Base-by-base conservation (phyloP, 1,284 basidiomycete genomes). In the Boletus semigastroideus region DNA sequence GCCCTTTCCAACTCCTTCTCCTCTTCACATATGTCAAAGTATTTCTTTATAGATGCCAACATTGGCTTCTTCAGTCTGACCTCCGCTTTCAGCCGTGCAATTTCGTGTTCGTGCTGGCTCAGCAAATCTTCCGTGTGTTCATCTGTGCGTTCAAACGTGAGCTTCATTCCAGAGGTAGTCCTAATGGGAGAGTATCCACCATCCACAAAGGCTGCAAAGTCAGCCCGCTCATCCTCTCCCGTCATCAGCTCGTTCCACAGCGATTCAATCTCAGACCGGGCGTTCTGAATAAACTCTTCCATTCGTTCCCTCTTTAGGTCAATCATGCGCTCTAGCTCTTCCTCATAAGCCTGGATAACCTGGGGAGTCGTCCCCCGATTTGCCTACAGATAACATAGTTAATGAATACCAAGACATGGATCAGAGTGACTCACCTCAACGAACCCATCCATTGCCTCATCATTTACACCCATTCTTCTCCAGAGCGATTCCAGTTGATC, bases 211-310 rank as follows among this genome's bases (percentile, higher is more conserved):
- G 87, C 83, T 4, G 83, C 80, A 69, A 94, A 94, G 37, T 86
- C 84, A n/a, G 79, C 81, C 33, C 87, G 79, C 68, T 97, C 92
- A 6, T 89, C 85, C 22, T 91, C 86, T 31, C 90, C 86, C 42
- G 92, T 75, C 83, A 95, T 90, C 33, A 98, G 75, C 46, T 89
- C 86, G 55, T 94, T 87, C 90, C 94, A 97, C 2, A 98, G 74
- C 39, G 74, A 78, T 48, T 77, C 77, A 49, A 99, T 94, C 70
- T 95, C 91, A 43, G 81, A 79, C 44, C 96, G 76, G 3, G 93
- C 92, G 64, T 86, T 89, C 48, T 77, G 77, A 42, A 99, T 84
- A 69, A 98, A 98, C 13, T 83, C 78, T 42, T 85, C 84, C 84
- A 99, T 91, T 51, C 90, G 84, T 60, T 94, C 87, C 47, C 89